Base-by-base conservation (phyloP, 2,329 filamentous ascomycete genomes). In the Dissoconium aciculare region DNA sequence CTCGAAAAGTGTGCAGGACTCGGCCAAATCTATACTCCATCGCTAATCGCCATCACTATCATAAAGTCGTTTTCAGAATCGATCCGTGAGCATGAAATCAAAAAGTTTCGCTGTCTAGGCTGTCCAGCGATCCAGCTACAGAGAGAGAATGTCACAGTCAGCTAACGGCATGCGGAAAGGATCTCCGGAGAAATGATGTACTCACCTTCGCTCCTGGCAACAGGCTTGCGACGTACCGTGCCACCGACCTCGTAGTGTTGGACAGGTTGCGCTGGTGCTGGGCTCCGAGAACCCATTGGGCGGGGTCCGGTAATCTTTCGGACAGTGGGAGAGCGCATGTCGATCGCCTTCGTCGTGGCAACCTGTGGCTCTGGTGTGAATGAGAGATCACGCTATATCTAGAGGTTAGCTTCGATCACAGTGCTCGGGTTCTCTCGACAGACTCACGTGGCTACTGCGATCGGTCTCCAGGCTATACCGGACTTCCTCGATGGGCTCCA, bases 401-500 rank as follows among this genome's bases (percentile, higher is more conserved):
- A 29, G 15, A 4, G 16, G 19, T 8, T 8, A n/a, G n/a, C 19
- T 23, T n/a, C 14, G 29, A 21, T 33, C 16, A 34, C 14, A 9
- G 15, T 19, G 34, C 14, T 17, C 17, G 11, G 27, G 14, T n/a
- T 26, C 21, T 9, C 17, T 14, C 11, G 15, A 26, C 11, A 16
- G 16, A 42, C 43, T 43, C 34, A 49, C 45, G 27, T 41, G 38
- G 34, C 50, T 48, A 26, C 44, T 53, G 8, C 19, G 19, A 31
- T 66, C 61, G 5, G 60, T 64, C 49, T 65, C 62, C 5, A 65
- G 51, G 31, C 56, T 60, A 39, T 64, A 63, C 25, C 62, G 46
- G 19, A 64, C 60, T 46, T 66, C 63, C 37, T 61, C 57, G 35
- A 66, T 66, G n/a, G 63, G 63, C 34, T 61, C 61, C 15, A 66